Evolutionary conservation across 768 basidiomycete genomes (phyloP), one percentile per base, ranked within the genome.

Genomic region (Jaapia argillacea): DNA sequence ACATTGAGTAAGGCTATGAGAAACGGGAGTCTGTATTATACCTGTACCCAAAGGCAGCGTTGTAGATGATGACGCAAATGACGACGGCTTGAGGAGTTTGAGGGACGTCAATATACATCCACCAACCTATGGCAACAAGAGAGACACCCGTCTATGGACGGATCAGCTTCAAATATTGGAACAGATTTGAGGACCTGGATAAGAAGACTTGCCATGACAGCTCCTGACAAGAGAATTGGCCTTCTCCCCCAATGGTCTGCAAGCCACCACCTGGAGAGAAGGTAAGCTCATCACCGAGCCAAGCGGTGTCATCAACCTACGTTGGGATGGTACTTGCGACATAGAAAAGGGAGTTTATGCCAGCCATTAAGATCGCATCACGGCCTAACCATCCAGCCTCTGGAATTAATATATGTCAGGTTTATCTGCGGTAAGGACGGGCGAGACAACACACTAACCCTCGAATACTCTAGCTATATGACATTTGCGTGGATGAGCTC

Each of bases 331-430:
- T 87, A 55, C 81, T 83, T 10, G 85, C 63, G 20, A 88, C 55
- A 50, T 90, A 90, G 47, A 90, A 81, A 43, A 86, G 68, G 5
- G 84, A 78, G 54, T 96, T 97, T 56, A 96, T 85, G 1, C 92
- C 93, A 10, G 92, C 89, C 93, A 97, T 97, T 21, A 97, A 69
- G 48, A 97, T 77, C 10, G 93, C 93, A 54, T 93, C 79, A 31
- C 93, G 75, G 12, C 93, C 93, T 42, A 92, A 72, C 91, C 92
- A 97, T 45, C 93, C 93, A 42, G 93, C 93, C 71, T 83, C 89
- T 92, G 58, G 24, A 47, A 45, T 40, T 28, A 45, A n/a, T n/a
- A n/a, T n/a, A n/a, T n/a, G n/a, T n/a, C 25, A 24, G n/a, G 25
- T 39, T 55, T 45, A 56, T 41, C 26, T 24, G 24, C 21, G 1